These are phyloP conservation scores for Mortierella alpina DNA, from an alignment of 192 early-diverging fungal genomes.

Conservation along the genomic window DNA sequence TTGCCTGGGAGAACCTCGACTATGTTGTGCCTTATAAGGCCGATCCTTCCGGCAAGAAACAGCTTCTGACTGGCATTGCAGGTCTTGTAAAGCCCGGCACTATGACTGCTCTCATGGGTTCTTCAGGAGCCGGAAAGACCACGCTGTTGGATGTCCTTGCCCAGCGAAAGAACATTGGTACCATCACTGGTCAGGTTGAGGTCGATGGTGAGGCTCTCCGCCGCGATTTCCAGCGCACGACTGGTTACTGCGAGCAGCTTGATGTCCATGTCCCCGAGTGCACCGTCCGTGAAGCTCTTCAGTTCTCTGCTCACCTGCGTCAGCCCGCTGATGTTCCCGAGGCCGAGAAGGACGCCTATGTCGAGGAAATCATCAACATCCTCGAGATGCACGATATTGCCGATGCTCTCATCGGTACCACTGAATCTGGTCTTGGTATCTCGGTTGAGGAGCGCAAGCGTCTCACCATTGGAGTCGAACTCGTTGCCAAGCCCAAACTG, in stretches of 20 bases:
- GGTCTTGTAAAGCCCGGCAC: constrained; percentile 80
- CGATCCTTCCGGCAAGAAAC: constrained; percentile 61
- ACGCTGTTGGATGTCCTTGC: constrained; percentile 81
- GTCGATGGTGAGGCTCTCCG: constrained; percentile 71
- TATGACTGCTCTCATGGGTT: constrained; percentile 88
- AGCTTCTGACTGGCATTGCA: constrained; percentile 73
- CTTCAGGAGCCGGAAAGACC: constrained; percentile 80
- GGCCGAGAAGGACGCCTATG: constrained; percentile 76
- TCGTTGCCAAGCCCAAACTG: constrained; percentile 81
- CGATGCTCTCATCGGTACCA: constrained; percentile 78
- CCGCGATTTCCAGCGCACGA: constrained; percentile 73
- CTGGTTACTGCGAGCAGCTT: constrained; percentile 89
- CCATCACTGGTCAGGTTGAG: constrained; percentile 76
- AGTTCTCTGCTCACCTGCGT: constrained; percentile 80
- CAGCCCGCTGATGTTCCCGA: constrained; percentile 76
- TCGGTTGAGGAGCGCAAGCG: constrained; percentile 91
- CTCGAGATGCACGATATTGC: constrained; percentile 81
- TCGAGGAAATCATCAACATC: constrained; percentile 79
- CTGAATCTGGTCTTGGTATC: constrained; percentile 80
- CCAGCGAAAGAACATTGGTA: constrained; percentile 81
- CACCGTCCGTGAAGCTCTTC: constrained; percentile 84
- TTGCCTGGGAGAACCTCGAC: constrained; percentile 75
- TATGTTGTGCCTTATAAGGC: constrained; percentile 79
- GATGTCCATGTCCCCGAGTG: constrained; percentile 80
- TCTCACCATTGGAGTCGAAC: constrained; percentile 87